These are phyloP conservation scores for Hanseniaspora vineae DNA, from an alignment of 805 yeast species.

Conservation along the genomic window DNA sequence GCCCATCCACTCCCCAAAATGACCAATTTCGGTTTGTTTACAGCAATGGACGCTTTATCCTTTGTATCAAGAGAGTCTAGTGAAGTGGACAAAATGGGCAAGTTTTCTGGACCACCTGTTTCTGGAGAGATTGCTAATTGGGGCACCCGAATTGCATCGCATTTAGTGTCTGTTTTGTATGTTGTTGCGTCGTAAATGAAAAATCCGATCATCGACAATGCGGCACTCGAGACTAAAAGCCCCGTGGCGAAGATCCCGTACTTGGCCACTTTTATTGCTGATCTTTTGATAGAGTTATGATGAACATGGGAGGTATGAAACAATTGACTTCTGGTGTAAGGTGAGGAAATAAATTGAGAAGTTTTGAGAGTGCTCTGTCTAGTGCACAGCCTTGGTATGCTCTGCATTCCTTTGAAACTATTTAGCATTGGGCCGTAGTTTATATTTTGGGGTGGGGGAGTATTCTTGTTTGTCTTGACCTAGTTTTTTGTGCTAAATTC, in stretches of 20 bases:
- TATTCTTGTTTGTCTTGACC: no score
- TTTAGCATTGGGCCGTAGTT: no score
- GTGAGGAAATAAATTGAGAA: no score
- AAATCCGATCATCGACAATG: slow-evolving; percentile 32
- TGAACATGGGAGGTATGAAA: background rate
- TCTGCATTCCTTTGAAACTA: no score
- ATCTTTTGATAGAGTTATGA: background rate
- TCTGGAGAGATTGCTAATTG: slow-evolving; percentile 40
- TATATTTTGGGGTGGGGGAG: no score
- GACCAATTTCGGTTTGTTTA: slow-evolving; percentile 40
- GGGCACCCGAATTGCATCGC: slow-evolving; percentile 37
- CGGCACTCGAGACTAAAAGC: slow-evolving; percentile 30
- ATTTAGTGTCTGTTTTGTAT: slow-evolving; percentile 31
- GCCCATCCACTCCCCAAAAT: slow-evolving; percentile 66
- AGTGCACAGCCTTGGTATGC: no score
- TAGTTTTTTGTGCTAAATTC: no score
- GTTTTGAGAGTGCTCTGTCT: no score
- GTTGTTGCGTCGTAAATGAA: slow-evolving; percentile 57
- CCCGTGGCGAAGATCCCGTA: slow-evolving; percentile 26
- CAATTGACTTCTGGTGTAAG: background rate
- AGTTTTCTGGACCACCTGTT: slow-evolving; percentile 58
- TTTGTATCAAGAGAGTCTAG: slow-evolving; percentile 45
- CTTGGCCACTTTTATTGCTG: slow-evolving; percentile 7
- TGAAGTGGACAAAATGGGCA: slow-evolving; percentile 44
- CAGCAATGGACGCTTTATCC: slow-evolving; percentile 31